phyloP scores from a whole-genome alignment of 495 filamentous ascomycete genomes.

The Tuber brumale region DNA sequence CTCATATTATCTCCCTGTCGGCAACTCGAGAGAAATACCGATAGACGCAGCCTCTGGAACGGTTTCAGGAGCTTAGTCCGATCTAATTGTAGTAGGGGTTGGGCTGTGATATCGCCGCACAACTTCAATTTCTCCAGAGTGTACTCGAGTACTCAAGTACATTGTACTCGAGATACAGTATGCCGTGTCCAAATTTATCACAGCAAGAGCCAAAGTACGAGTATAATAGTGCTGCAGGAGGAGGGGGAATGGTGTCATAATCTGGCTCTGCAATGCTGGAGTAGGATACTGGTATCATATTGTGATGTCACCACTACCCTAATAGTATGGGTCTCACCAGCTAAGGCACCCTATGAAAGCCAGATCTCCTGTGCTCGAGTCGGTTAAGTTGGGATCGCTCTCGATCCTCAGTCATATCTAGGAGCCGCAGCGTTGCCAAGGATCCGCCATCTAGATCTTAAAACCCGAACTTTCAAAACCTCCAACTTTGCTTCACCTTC shows the following conservation, averaged over 20 bases:
- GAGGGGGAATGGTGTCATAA: not conserved
- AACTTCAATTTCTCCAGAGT: not conserved
- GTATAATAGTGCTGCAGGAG: not conserved
- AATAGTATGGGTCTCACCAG: slow-evolving; percentile 12
- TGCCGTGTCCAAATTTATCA: not conserved
- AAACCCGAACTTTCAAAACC: not conserved
- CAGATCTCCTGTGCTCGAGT: not conserved
- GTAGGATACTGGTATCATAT: too few relatives aligned
- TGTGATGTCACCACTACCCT: not conserved
- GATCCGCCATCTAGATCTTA: not conserved
- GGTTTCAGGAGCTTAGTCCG: not conserved
- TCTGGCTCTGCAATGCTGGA: not conserved
- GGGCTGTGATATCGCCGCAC: not conserved
- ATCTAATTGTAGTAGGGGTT: not conserved
- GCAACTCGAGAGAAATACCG: not conserved
- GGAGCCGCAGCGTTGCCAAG: not conserved
- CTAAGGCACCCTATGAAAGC: not conserved
- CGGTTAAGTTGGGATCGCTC: not conserved
- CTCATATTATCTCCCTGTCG: not conserved
- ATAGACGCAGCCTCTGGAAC: not conserved
- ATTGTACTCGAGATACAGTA: too few relatives aligned
- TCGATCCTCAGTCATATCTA: not conserved
- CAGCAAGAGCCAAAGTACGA: not conserved
- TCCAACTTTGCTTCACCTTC: not conserved
- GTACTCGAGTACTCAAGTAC: too few relatives aligned